Base-by-base conservation (phyloP, 768 basidiomycete species). In the Rhodocollybia butyracea region DNA sequence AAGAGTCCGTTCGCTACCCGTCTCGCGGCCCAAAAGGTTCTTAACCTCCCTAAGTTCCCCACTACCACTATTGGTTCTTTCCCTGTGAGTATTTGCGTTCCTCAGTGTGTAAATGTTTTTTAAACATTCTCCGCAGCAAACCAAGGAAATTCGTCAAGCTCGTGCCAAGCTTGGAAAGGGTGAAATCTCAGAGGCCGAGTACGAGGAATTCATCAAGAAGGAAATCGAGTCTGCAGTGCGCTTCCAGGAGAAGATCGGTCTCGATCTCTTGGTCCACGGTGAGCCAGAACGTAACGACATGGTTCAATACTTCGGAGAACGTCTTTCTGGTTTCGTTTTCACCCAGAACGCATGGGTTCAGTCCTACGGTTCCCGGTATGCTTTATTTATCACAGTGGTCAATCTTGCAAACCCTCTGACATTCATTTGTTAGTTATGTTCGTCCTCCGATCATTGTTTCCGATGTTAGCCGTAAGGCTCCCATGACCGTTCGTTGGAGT, bases 231-330 rank as follows among this genome's bases (percentile, higher is more conserved):
- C 71, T 53, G 94, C 94, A 59, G 95, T 98, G 63, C 82, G 85
- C 61, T 96, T 98, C 92, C 97, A 99, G 75, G 96, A 98, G 81
- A 86, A 84, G 73, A 83, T 94, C 62, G 96, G 91, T 62, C 86
- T 99, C 63, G 97, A 99, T 74, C 83, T 99, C 56, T 83, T 98
- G 64, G 97, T 99, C 59, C 97, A 99, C 73, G 97, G 97, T 67
- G 97, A 99, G 74, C 91, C 96, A 52, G 96, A 99, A 80, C 86
- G 96, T 66, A 98, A 98, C 72, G 96, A 98, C 82, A 98, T 98
- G 96, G 95, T 97, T 60, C 95, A 98, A 77, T 99, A 99, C 85
- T 99, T 98, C 64, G 97, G 97, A 62, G 97, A 99, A 74, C 90
- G 86, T 69, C 80, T 99, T 60, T 76, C 83, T 48, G 97, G 97